phyloP scores from a whole-genome alignment of 257 asterid species.

The Petunia secreta region DNA sequence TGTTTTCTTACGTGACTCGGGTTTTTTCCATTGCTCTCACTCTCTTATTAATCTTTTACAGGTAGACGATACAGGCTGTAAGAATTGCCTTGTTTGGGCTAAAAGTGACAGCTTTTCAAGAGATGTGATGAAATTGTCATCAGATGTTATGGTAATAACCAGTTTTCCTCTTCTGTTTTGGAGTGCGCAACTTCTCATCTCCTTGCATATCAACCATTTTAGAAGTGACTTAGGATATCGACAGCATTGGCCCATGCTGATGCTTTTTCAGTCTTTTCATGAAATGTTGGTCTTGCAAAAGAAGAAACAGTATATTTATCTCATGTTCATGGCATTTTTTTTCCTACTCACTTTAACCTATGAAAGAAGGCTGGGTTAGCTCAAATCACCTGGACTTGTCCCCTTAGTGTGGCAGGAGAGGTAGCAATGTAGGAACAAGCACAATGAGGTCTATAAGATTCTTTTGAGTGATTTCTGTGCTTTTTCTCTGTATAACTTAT shows the following conservation, averaged over 20 bases:
- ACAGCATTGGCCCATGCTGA: not conserved
- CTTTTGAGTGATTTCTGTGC: not conserved
- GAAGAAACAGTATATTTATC: not conserved
- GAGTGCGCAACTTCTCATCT: not conserved
- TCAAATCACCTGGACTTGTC: not conserved
- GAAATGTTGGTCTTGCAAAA: not conserved
- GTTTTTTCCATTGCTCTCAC: conserved; percentile 13
- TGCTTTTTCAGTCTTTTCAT: not conserved
- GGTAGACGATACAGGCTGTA: conserved; percentile 68
- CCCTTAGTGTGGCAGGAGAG: not conserved
- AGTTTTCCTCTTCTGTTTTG: conserved; percentile 13
- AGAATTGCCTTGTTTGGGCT: conserved; percentile 90
- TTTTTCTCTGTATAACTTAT: not conserved
- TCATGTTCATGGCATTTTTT: conserved; percentile 9
- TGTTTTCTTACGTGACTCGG: not conserved
- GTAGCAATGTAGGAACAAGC: not conserved
- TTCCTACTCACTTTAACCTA: not conserved
- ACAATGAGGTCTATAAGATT: not conserved
- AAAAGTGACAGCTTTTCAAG: conserved; percentile 91
- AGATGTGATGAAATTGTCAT: conserved; percentile 64
- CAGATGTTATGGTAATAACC: conserved; percentile 59
- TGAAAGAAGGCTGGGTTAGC: conserved; percentile 8
- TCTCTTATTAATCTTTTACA: conserved; percentile 41
- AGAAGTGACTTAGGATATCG: not conserved
- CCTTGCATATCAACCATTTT: conserved; percentile 1